Evolutionary conservation across 768 basidiomycete species (phyloP), one percentile per base, ranked within the genome.

Genomic region (Thelephora ganbajun): DNA sequence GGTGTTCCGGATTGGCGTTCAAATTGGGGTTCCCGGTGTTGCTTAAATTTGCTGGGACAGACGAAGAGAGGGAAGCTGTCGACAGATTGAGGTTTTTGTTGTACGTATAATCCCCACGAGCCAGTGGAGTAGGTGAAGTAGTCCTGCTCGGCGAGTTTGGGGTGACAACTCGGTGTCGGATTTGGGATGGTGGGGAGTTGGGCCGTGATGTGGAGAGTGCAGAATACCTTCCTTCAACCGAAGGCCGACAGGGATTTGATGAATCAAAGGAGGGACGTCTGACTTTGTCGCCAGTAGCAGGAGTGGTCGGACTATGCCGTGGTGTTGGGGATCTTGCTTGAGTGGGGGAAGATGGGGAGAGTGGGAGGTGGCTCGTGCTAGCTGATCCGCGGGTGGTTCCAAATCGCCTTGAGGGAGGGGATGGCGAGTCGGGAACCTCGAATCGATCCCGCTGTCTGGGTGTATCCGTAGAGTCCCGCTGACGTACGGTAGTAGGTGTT

Each of bases 1-100:
- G 73, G 48, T 78, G 70, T 50, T 80, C 76, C 0, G 75, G 70
- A 57, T 73, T 77, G 11, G 71, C 62, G 26, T 30, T 30, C 26
- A 30, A 4, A 30, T 30, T 30, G 26, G 26, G 9, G 26, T 30
- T 30, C 26, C 26, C 26, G 9, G 26, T 30, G 9, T 30, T 30
- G 26, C 26, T 30, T 30, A 30, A 30, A 30, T 30, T 30, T 30
- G 26, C 26, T 9, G 26, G 26, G 26, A 30, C 5, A 5, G 70
- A 58, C 9, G 50, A 26, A 2, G 67, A 62, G 11, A 83, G 63
- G 0, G 80, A 81, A 0, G 73, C 65, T 4, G 74, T 66, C n/a
- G 80, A 82, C 19, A 74, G 65, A 57, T 76, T 83, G 55, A 70
- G 66, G 55, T 74, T 72, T 12, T 72, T 70, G 56, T 71, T 76